Evolutionary conservation across 129 eudicot genomes (phyloP).

Genomic region (Tagetes erecta): DNA sequence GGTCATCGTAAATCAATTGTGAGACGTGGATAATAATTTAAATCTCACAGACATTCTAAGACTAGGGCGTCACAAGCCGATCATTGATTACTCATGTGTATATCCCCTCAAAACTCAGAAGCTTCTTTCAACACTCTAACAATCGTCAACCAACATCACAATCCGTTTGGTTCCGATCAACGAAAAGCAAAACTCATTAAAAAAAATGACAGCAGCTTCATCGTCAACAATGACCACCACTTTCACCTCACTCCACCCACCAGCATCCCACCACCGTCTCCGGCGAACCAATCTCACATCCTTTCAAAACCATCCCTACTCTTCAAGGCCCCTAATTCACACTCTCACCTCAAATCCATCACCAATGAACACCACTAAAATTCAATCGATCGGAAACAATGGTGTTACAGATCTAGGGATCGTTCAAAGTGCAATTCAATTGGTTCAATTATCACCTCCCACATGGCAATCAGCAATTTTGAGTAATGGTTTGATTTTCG

Average conservation of each 20-base stretch:
- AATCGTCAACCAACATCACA: no score
- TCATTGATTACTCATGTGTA: no score
- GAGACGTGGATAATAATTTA: no score
- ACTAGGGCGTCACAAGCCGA: no score
- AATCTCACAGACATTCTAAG: no score
- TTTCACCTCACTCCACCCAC: conserved; percentile 1
- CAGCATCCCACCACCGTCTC: conserved; percentile 27
- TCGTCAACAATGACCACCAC: conserved; percentile 13
- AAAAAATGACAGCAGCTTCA: conserved; percentile 20
- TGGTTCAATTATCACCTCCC: conserved; percentile 65
- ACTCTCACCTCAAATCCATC: conserved; percentile 14
- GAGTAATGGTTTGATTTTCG: conserved; percentile 57
- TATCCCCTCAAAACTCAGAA: no score
- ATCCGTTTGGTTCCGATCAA: conserved; percentile 6
- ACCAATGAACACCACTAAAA: conserved; percentile 22
- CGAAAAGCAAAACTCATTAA: conserved; percentile 17
- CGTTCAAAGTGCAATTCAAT: conserved; percentile 51
- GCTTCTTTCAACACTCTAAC: no score
- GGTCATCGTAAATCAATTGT: no score
- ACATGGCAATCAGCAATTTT: conserved; percentile 85
- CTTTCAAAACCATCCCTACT: not conserved
- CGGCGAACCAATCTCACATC: conserved; percentile 11
- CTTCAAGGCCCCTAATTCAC: conserved; percentile 16
- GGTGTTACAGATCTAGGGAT: conserved; percentile 37
- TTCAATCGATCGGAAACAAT: conserved; percentile 33